Base-by-base conservation (phyloP, 2,329 filamentous ascomycete species). In the Sordariomycetes sp. region DNA sequence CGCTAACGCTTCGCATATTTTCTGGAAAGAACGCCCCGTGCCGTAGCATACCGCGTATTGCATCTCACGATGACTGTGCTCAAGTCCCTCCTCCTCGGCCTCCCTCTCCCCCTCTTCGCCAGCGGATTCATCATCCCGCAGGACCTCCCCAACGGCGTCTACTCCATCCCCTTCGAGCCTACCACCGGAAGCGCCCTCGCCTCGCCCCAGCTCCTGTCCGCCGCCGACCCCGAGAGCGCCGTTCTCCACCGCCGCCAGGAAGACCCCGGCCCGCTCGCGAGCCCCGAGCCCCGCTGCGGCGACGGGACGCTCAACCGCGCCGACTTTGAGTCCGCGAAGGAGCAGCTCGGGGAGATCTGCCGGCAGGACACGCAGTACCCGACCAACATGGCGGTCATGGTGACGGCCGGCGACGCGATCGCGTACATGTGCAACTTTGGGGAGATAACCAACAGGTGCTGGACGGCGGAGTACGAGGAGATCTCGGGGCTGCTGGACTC, bases 391-490 rank as follows among this genome's bases (percentile, higher is more conserved):
- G 54, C 54, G 3, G 54, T 55, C 4, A 20, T 55, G 3, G 25
- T 55, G 20, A 48, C 34, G 22, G 18, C 10, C 22, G 54, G 35
- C 18, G 40, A 48, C 37, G 37, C 54, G 35, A 55, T 55, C 32
- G 54, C 54, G 3, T 55, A 55, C 54, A 55, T 55, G 54, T 55
- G 54, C 37, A 55, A 55, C 54, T 55, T 43, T 16, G 22, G 46
- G n/a, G n/a, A 35, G 18, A 24, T 55, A 3, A 11, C 6, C 3
- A 55, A 55, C 34, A 35, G 54, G 20, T 55, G 54, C 37, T 55
- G 34, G 54, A 46, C 54, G 14, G 22, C 14, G 4, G 54, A 55
- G 20, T 55, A 55, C 14, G 54, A 55, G 35, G 54, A 55, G 54
- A 37, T 37, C 3, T 55, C 54, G 12, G n/a, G 12, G 16, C 22